Conservation (phyloP, 768 basidiomycete genomes). For the Fomitopsis pulvina region DNA sequence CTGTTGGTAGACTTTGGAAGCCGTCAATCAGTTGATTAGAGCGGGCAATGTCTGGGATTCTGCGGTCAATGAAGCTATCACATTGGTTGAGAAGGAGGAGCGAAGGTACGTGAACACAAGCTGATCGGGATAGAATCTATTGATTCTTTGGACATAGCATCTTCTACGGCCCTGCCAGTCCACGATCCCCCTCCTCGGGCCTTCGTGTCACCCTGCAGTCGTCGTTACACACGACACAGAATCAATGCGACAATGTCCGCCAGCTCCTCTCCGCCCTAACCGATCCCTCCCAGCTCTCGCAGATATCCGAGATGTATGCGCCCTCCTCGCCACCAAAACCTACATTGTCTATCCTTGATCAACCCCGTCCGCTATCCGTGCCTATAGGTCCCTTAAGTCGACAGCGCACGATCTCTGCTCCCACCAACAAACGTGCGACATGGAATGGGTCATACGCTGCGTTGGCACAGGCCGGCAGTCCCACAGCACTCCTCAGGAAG, state of each 20-base stretch:
- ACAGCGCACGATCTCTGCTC: constrained; percentile 21
- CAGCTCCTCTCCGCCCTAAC: constrained; percentile 74
- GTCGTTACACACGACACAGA: constrained; percentile 68
- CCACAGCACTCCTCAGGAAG: constrained; percentile 36
- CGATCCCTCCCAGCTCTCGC: constrained; percentile 61
- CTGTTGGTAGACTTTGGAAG: constrained; percentile 46
- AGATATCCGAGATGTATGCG: constrained; percentile 84
- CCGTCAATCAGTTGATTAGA: constrained; percentile 59
- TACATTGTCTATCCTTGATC: constrained; percentile 23
- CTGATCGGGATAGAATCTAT: constrained; percentile 1
- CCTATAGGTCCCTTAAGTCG: constrained; percentile 11
- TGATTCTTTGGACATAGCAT: constrained; percentile 18
- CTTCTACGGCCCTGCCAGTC: constrained; percentile 36
- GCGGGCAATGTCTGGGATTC: constrained; percentile 72
- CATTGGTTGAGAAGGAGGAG: constrained; percentile 63
- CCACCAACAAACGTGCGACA: constrained; percentile 50
- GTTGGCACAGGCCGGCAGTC: constrained; percentile 41
- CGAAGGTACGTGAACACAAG: constrained; percentile 37
- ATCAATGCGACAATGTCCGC: constrained; percentile 77
- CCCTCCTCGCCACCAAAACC: constrained; percentile 54
- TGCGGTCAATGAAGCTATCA: constrained; percentile 62
- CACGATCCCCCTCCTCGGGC: constrained; percentile 43
- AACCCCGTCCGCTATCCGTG: constrained; percentile 40
- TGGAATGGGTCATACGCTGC: constrained; percentile 68
- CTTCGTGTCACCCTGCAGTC: constrained; percentile 69